phyloP scores from a whole-genome alignment of 2,329 filamentous ascomycete species.

The Fusarium xylarioides region DNA sequence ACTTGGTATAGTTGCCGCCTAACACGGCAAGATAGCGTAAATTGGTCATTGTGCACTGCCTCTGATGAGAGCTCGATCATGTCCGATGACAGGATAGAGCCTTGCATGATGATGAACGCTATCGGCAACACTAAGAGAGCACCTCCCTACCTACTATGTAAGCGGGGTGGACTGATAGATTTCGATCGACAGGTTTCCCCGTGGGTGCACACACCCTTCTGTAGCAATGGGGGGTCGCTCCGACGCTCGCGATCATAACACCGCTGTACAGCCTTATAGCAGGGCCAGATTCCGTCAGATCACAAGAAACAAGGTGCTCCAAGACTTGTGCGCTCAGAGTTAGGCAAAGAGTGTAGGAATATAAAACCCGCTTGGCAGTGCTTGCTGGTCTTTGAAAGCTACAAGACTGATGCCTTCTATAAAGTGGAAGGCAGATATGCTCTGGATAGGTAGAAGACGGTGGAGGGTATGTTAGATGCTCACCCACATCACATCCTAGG shows the following conservation, averaged over 20 bases:
- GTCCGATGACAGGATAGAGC: slow-evolving; percentile 20
- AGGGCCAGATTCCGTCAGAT: background rate
- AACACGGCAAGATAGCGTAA: slow-evolving; percentile 24
- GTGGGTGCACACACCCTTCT: slow-evolving; percentile 9
- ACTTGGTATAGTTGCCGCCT: slow-evolving; percentile 28
- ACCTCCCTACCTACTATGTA: slow-evolving; percentile 5
- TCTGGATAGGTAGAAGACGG: background rate
- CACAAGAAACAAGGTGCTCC: background rate
- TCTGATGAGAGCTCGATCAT: background rate
- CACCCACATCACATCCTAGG: slow-evolving; percentile 13
- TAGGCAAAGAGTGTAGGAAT: background rate
- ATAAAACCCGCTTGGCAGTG: background rate
- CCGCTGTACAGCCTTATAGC: slow-evolving; percentile 6
- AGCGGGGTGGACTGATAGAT: background rate
- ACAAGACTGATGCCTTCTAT: background rate
- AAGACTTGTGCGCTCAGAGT: background rate
- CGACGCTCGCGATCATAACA: slow-evolving; percentile 3
- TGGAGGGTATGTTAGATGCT: background rate
- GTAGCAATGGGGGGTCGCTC: background rate
- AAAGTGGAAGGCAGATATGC: background rate
- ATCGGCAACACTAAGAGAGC: background rate
- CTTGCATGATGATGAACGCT: slow-evolving; percentile 28
- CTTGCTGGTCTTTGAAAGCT: background rate
- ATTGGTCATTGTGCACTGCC: background rate
- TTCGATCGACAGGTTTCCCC: slow-evolving; percentile 10